phyloP scores from a whole-genome alignment of 306 rosid genomes.

The Vachellia collinsii region DNA sequence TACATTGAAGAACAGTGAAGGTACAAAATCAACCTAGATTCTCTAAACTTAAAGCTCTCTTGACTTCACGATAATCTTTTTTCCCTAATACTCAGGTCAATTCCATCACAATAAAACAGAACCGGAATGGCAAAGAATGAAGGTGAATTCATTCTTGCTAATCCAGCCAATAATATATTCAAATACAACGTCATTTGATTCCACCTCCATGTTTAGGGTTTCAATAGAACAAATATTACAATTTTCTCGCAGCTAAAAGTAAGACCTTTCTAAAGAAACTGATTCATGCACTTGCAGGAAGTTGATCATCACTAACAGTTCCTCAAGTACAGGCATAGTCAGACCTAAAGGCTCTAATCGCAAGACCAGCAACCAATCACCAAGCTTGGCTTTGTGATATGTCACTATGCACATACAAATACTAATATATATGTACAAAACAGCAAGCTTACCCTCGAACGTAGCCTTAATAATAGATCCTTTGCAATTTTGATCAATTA shows the following conservation, averaged over 20 bases:
- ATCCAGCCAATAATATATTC: not conserved
- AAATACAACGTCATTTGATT: not conserved
- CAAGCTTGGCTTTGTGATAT: not conserved
- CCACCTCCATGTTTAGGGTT: not conserved
- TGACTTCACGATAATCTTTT: not conserved
- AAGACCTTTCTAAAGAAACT: not conserved
- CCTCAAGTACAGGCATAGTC: not conserved
- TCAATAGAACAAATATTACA: conserved; percentile 4
- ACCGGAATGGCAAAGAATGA: not conserved
- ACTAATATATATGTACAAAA: not conserved
- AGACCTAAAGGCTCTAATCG: not conserved
- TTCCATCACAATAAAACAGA: conserved; percentile 5
- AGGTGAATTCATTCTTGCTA: not conserved
- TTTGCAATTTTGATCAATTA: conserved; percentile 6
- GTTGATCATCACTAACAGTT: not conserved
- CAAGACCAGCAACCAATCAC: not conserved
- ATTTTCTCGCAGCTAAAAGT: not conserved
- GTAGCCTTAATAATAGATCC: not conserved
- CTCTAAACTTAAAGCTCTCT: not conserved
- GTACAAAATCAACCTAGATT: conserved; percentile 1
- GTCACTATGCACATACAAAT: not conserved
- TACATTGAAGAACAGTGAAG: too few species aligned
- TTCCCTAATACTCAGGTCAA: not conserved
- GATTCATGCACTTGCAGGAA: not conserved
- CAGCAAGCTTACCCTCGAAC: not conserved